Base-by-base conservation (phyloP, 805 yeast species). In the Saturnispora ahearnii region DNA sequence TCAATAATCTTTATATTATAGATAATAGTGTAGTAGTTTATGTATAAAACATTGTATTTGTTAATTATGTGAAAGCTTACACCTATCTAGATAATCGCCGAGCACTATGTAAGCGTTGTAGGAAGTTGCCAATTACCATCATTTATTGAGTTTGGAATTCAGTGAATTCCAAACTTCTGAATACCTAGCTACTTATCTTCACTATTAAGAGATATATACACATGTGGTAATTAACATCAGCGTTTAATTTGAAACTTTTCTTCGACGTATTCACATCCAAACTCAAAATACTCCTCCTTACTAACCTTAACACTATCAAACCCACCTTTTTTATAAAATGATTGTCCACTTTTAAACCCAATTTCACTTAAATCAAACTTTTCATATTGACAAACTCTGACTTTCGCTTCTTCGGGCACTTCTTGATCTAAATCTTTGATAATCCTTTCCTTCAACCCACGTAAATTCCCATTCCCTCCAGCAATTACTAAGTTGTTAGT, bases 391-490 rank as follows among this genome's bases (percentile, higher is more conserved):
- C 64, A 69, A 2, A 81, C 67, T 36, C 77, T 69, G 6, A 85
- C 82, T 34, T 73, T 74, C 81, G 90, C 83, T 54, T 81, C 85
- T 44, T 78, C 77, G 0, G 91, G 91, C 21, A 84, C 68, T 50
- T 81, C 88, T 53, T 79, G 73, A 54, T 79, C 78, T 53, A 86
- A 67, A 53, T 84, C 93, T 26, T 70, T 64, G 0, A 72, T 60
- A 12, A 93, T 62, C 48, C 99, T 68, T 9, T 74, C 69, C 41
- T 73, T 71, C 54, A 86, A 82, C 38, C 89, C 87, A 0, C 82
- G 78, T 11, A 93, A 59, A 45, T 81, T 78, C 46, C 87, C 74
- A 15, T 82, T 82, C 0, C 99, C 99, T 0, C 99, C 99, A 1
- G 81, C 78, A 10, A 89, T 70, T 18, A 80, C 79, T 12, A 93